phyloP scores from a whole-genome alignment of 2,329 filamentous ascomycete genomes.

The Verticillium alfalfae region DNA sequence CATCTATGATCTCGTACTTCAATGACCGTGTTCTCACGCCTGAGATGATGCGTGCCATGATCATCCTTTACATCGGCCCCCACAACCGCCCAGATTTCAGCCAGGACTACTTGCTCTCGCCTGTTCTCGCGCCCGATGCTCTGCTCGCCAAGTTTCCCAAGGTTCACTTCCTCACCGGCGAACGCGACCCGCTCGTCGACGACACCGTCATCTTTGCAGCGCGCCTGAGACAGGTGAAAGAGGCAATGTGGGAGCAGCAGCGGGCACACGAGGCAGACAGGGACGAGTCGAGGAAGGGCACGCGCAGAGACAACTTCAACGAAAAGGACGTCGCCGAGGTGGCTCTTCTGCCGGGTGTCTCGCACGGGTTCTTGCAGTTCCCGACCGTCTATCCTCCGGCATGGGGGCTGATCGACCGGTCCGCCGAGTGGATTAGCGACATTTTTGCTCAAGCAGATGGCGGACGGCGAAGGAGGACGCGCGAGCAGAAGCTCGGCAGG shows the following conservation, averaged over 20 bases:
- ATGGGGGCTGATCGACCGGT: slow-evolving; percentile 79
- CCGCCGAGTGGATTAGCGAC: slow-evolving; percentile 75
- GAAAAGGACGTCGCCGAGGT: slow-evolving; percentile 77
- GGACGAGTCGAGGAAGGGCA: slow-evolving; percentile 30
- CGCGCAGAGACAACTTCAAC: slow-evolving; percentile 50
- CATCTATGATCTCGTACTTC: slow-evolving; percentile 97
- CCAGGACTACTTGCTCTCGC: slow-evolving; percentile 85
- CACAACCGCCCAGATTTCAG: slow-evolving; percentile 90
- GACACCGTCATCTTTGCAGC: slow-evolving; percentile 97
- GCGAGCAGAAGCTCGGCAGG: slow-evolving; percentile 5
- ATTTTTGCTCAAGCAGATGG: slow-evolving; percentile 56
- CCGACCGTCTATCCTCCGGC: slow-evolving; percentile 82
- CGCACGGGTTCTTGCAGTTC: slow-evolving; percentile 92
- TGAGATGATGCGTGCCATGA: slow-evolving; percentile 99
- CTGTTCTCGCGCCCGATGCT: slow-evolving; percentile 80
- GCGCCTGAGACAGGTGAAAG: slow-evolving; percentile 74
- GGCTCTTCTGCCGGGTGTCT: slow-evolving; percentile 78
- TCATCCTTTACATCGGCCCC: slow-evolving; percentile 92
- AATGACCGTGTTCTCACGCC: slow-evolving; percentile 91
- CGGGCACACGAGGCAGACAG: slow-evolving; percentile 32
- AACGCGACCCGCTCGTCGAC: slow-evolving; percentile 91
- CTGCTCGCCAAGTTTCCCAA: slow-evolving; percentile 86
- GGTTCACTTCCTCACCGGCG: slow-evolving; percentile 88
- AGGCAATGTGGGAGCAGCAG: slow-evolving; percentile 33
- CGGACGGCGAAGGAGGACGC: slow-evolving; percentile 21